A percentile compares a stretch with the other conserved stretches of the same genome.
These are phyloP conservation scores for Tetracladium maxilliforme DNA, from an alignment of 2,329 filamentous ascomycete species.

Conservation along the genomic window DNA sequence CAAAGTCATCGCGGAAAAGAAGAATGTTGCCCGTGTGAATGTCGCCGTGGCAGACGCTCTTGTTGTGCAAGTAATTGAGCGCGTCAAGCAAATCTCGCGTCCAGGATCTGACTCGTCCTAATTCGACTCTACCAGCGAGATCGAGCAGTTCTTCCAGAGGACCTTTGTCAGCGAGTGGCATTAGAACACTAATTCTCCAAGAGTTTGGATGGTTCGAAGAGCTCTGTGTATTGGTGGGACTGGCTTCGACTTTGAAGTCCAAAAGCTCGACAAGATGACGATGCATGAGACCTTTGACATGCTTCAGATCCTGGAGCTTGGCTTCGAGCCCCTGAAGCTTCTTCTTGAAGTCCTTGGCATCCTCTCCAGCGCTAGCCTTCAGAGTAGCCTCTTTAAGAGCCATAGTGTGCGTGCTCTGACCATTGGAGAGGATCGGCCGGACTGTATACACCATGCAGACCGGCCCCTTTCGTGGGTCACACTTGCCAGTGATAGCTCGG, in stretches of 20 bases:
- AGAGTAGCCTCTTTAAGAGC: slow-evolving; percentile 57
- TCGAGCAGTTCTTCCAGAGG: slow-evolving; percentile 73
- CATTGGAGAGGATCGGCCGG: slow-evolving; percentile 46
- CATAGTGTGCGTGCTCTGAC: slow-evolving; percentile 28
- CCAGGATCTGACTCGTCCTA: slow-evolving; percentile 70
- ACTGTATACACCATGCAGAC: slow-evolving; percentile 59
- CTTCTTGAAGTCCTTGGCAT: slow-evolving; percentile 55
- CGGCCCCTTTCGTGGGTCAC: slow-evolving; percentile 47
- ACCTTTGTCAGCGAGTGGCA: slow-evolving; percentile 66
- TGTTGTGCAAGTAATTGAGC: slow-evolving; percentile 72
- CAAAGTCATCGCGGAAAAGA: slow-evolving; percentile 53
- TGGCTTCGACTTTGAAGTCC: slow-evolving; percentile 64
- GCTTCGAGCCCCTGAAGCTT: slow-evolving; percentile 64
- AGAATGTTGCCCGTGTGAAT: slow-evolving; percentile 72
- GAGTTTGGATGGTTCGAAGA: slow-evolving; percentile 18
- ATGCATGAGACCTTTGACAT: slow-evolving; percentile 60
- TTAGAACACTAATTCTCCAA: slow-evolving; percentile 66
- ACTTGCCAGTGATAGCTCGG: slow-evolving; percentile 55
- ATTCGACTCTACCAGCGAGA: slow-evolving; percentile 58
- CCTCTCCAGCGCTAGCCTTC: slow-evolving; percentile 38
- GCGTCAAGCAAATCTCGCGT: slow-evolving; percentile 86
- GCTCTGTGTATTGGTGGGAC: too few species aligned
- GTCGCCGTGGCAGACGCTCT: slow-evolving; percentile 70
- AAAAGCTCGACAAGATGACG: slow-evolving; percentile 65
- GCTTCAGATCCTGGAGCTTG: slow-evolving; percentile 61